phyloP scores from a whole-genome alignment of 2,329 filamentous ascomycete genomes.

The Cadophora luteo-olivacea region DNA sequence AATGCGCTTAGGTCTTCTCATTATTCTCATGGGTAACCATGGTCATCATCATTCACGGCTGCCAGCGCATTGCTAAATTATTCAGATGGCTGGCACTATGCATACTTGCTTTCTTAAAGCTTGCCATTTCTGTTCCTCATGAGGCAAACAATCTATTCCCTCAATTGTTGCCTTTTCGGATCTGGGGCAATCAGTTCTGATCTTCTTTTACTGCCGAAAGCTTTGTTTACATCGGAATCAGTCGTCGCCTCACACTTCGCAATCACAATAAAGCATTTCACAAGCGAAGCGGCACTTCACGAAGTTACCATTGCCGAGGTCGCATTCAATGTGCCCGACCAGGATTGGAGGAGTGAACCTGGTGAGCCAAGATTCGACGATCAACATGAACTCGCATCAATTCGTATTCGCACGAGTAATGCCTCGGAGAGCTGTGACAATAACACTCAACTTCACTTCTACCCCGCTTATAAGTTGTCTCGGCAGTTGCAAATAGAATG shows the following conservation, averaged over 20 bases:
- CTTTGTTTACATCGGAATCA: neutral
- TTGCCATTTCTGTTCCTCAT: too few relatives aligned
- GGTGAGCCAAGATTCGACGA: neutral
- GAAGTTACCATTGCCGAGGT: neutral
- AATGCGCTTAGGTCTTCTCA: too few relatives aligned
- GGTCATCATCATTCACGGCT: too few relatives aligned
- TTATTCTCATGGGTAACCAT: too few relatives aligned
- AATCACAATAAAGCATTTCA: neutral
- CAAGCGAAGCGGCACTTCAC: neutral
- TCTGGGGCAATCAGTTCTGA: too few relatives aligned
- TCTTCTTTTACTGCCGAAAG: neutral
- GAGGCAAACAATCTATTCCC: too few relatives aligned
- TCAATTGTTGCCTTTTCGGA: too few relatives aligned
- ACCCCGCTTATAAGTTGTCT: neutral
- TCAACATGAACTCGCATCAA: neutral
- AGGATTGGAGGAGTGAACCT: neutral
- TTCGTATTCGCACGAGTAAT: neutral
- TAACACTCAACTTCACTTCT: neutral
- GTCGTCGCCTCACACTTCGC: neutral
- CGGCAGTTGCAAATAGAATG: neutral
- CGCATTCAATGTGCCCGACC: neutral
- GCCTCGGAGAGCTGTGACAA: neutral
- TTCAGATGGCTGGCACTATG: too few relatives aligned
- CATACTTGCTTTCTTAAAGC: too few relatives aligned
- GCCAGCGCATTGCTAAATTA: too few relatives aligned